phyloP scores from a whole-genome alignment of 352 stramenopile genomes.

The Globisporangium nagaii region DNA sequence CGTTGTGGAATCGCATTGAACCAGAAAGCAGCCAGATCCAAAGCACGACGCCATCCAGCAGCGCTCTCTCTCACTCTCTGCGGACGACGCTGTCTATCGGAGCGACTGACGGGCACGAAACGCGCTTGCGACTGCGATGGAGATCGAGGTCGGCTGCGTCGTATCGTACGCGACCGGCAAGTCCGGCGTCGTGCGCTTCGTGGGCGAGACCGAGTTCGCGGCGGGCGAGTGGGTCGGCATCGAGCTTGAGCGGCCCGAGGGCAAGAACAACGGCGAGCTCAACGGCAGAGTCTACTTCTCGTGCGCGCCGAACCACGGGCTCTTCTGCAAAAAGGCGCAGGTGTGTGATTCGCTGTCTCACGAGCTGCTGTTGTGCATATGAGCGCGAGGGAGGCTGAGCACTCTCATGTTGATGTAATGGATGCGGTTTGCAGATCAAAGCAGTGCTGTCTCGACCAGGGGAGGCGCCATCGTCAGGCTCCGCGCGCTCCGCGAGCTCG shows the following conservation, averaged over 20 bases:
- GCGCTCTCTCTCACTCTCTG: too few relatives aligned
- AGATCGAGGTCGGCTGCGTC: slow-evolving; percentile 51
- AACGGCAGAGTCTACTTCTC: slow-evolving; percentile 80
- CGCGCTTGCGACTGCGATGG: slow-evolving; percentile 18
- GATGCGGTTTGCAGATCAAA: slow-evolving; percentile 18
- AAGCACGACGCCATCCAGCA: too few relatives aligned
- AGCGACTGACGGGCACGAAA: too few relatives aligned
- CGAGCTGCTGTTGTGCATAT: too few relatives aligned
- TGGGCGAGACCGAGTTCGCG: slow-evolving; percentile 75
- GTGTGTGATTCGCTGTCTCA: slow-evolving; percentile 3
- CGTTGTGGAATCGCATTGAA: too few relatives aligned
- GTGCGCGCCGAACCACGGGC: slow-evolving; percentile 58
- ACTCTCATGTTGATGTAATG: too few relatives aligned
- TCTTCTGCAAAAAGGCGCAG: slow-evolving; percentile 68
- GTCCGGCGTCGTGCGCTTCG: slow-evolving; percentile 63
- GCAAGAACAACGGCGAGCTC: slow-evolving; percentile 84
- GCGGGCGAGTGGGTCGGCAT: slow-evolving; percentile 79
- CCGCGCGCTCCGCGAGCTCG: not conserved
- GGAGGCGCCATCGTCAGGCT: too few relatives aligned
- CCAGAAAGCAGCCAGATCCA: too few relatives aligned
- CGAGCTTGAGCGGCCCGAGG: slow-evolving; percentile 70
- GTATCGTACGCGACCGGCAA: slow-evolving; percentile 71
- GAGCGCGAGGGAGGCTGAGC: too few relatives aligned
- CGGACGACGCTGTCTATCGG: too few relatives aligned
- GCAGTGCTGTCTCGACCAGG: slow-evolving; percentile 22